Base-by-base conservation (phyloP, 2,329 filamentous ascomycete species). In the Penicillium vulpinum region DNA sequence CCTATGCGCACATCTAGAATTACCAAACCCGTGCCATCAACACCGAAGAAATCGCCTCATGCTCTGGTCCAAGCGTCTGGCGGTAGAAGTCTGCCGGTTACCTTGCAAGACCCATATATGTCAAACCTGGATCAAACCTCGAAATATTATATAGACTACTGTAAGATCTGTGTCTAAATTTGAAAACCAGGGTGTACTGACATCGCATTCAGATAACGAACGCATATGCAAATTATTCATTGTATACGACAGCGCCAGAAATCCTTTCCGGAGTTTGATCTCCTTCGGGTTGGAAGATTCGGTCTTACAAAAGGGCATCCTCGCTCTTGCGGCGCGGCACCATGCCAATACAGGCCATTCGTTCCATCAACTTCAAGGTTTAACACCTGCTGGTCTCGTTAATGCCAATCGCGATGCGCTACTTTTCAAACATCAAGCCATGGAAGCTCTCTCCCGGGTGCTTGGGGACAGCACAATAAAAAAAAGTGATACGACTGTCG, bases 321-420 rank as follows among this genome's bases (percentile, higher is more conserved):
- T 74, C 13, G 70, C 71, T 24, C 64, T 74, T 18, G 71, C 72
- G 18, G 71, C 72, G 8, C 70, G 70, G 2, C 72, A 75, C 35
- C 64, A 66, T 55, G 68, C 66, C 5, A 74, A 75, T 28, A 58
- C 58, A 28, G 63, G 64, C 21, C 63, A 62, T 10, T 60, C 68
- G 0, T 72, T 71, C 24, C 35, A 61, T 26, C 51, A 66, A 26
- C 21, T 46, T 31, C 56, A 58, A 24, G 43, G 28, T 13, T 28
- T 50, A 15, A 51, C 44, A 28, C 55, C 56, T 8, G 49, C 60
- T 18, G 39, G 46, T 5, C 48, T 59, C 8, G 21, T 58, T 7
- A 63, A 62, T 47, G 62, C 67, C 11, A 60, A 71, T 47, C 63
- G 58, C 1, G 66, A 73, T 57, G 72, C 72, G 4, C 64, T 74